Conservation (phyloP, 768 basidiomycete genomes). For the Mycena rebaudengoi region DNA sequence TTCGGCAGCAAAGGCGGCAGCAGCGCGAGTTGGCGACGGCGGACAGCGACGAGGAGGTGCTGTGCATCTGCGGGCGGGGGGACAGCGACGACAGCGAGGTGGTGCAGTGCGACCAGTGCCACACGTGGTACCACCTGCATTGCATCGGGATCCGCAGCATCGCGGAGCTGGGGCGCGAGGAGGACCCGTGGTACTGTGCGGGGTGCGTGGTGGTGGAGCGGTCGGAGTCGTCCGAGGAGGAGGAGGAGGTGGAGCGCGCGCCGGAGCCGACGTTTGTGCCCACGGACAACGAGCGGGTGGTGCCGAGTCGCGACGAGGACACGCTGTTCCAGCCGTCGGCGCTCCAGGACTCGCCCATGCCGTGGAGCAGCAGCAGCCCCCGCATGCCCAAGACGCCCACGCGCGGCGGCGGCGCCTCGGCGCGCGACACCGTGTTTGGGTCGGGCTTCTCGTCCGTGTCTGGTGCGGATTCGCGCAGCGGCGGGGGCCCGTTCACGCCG, state of each 20-base stretch:
- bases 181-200: conserved; percentile 83
- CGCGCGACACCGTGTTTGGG: conserved; percentile 29
- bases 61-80: conserved; percentile 72
- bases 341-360: conserved; percentile 63
- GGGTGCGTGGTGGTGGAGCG: conserved; percentile 57
- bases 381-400: conserved; percentile 19
- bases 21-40: conserved; percentile 45
- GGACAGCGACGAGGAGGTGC: conserved; percentile 56
- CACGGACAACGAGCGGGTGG: conserved; percentile 60
- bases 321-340: conserved; percentile 63
- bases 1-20: conserved; percentile 57
- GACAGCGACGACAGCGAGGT: conserved; percentile 71
- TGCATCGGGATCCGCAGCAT: conserved; percentile 79
- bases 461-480: conserved; percentile 54
- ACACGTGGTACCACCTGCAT: conserved; percentile 82
- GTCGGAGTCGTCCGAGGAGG: conserved; percentile 49
- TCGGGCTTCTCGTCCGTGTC: conserved; percentile 38
- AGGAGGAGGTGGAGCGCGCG: conserved; percentile 34
- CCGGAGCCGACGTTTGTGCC: conserved; percentile 76
- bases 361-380: conserved; percentile 48
- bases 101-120: conserved; percentile 85
- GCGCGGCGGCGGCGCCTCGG: conserved; percentile 21
- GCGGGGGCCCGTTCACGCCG: conserved; percentile 51
- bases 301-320: conserved; percentile 53
- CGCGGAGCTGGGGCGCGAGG: conserved; percentile 74